A percentile compares a stretch with the other conserved stretches of the same genome.
Evolutionary conservation across 2,329 filamentous ascomycete species (phyloP).

Genomic region (Cladosporium cucumerinum): DNA sequence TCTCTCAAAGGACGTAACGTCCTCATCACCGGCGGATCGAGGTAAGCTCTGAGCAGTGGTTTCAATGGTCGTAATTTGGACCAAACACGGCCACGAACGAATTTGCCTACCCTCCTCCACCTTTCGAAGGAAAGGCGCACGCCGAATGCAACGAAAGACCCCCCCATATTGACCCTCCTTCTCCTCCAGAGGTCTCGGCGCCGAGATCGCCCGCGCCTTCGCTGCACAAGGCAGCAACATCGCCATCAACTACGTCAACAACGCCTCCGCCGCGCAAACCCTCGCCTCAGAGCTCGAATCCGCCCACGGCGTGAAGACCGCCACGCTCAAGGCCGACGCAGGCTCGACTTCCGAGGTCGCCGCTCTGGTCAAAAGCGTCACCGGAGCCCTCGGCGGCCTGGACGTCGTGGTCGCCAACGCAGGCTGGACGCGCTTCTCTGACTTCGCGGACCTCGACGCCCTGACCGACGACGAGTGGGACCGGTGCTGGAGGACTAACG

Average conservation of each 20-base stretch:
- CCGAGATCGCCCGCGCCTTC: constrained; percentile 63
- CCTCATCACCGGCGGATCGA: constrained; percentile 61
- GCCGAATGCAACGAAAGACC: not conserved
- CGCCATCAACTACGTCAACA: constrained; percentile 69
- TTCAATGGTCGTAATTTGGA: not conserved
- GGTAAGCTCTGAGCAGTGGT: constrained; percentile 42
- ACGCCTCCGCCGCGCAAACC: constrained; percentile 56
- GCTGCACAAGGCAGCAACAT: constrained; percentile 66
- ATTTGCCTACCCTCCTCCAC: not conserved
- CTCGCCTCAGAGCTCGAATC: constrained; percentile 55
- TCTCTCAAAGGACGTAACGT: constrained; percentile 60
- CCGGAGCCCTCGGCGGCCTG: constrained; percentile 62
- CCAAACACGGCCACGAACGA: not conserved
- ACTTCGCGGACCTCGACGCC: constrained; percentile 57
- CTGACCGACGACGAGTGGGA: constrained; percentile 62
- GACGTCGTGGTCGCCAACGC: constrained; percentile 77
- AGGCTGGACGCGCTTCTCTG: constrained; percentile 60
- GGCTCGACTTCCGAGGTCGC: constrained; percentile 57
- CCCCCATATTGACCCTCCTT: not conserved
- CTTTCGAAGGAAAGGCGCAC: not conserved
- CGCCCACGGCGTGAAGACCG: constrained; percentile 51
- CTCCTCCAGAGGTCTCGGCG: constrained; percentile 63
- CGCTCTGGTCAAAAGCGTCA: constrained; percentile 57
- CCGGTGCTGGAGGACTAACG: constrained; percentile 63
- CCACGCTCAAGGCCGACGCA: constrained; percentile 64